Base-by-base conservation (phyloP, 371 early-diverging fungal species). In the Circinella umbellata region DNA sequence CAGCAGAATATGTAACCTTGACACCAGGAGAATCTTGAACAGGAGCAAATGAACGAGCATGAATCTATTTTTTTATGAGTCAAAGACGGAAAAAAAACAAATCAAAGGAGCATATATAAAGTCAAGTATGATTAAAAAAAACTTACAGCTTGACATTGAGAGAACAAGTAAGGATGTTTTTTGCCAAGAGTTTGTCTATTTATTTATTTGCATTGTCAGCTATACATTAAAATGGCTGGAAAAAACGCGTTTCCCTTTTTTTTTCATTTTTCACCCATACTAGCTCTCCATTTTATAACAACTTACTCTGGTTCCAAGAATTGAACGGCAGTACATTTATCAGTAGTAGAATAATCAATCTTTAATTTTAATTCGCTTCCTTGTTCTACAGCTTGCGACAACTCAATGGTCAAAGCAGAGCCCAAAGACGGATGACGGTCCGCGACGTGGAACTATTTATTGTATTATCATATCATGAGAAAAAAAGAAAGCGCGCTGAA, bases 1-100 rank as follows among this genome's bases (percentile, higher is more conserved):
- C 83, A 27, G 97, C 98, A 35, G 91, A 86, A 75, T 97, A 96
- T 46, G 95, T 94, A 47, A 94, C 69, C 86, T 98, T 98, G 80
- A 94, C 83, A n/a, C 88, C 86, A 18, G 99, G 99, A 15, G 96
- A 91, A 80, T 99, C 99, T 85, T 94, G 94, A 79, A 95, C 92
- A 37, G 99, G 98, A 15, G 91, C 74, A 72, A 99, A 81, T 39
- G 93, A 90, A 66, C 99, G 92, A n/a, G 97, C 97, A 70, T 98
- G 96, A 77, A 99, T 98, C 87, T 86, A 69, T 17, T 9, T 42
- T 15, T 13, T 35, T 9, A 17, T 36, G 5, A 20, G 34, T 37
- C 37, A 38, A 34, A 57, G 27, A 27, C 2, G 27, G 0, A 27
- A 42, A 42, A 42, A 42, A 42, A 6, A 42, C 3, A 42, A 11